These are phyloP conservation scores for Astrephomene gubernaculifera DNA, from an alignment of 139 green algal genomes.

Conservation along the genomic window DNA sequence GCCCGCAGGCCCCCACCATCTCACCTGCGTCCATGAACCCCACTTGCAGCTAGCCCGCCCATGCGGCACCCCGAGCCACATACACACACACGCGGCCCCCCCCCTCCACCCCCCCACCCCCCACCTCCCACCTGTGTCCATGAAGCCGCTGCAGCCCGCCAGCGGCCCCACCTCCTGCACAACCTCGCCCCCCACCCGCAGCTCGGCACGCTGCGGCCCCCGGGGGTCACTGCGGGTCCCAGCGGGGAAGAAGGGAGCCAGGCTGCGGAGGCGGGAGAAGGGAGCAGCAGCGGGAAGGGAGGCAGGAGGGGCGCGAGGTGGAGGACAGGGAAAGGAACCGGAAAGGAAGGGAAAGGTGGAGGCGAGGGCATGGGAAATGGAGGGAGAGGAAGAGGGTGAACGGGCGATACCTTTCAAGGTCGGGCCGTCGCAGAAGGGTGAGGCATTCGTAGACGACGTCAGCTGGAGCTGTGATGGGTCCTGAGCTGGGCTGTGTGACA, in stretches of 20 bases:
- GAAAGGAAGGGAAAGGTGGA: neutral
- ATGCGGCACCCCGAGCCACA: too few species aligned
- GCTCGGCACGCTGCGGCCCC: neutral
- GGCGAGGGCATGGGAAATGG: neutral
- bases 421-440: conserved; percentile 45
- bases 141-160: conserved; percentile 33
- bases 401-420: conserved; percentile 32
- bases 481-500: conserved; percentile 16
- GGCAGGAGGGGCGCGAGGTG: neutral
- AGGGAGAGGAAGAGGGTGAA: neutral
- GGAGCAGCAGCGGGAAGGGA: neutral
- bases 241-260: conserved; percentile 5
- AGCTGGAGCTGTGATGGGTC: conserved; percentile 16
- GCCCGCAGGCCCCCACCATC: too few species aligned
- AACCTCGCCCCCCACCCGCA: conserved; percentile 14
- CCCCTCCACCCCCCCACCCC: too few species aligned
- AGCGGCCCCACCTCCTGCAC: conserved; percentile 47
- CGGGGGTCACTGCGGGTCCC: neutral
- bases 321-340: neutral
- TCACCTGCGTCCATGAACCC: too few species aligned
- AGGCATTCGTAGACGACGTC: conserved; percentile 53
- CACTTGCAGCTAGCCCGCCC: too few species aligned
- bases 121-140: conserved; percentile 34
- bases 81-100: too few species aligned
- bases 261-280: neutral